These are phyloP conservation scores for Suillus luteus DNA, from an alignment of 768 basidiomycete species.

Conservation along the genomic window DNA sequence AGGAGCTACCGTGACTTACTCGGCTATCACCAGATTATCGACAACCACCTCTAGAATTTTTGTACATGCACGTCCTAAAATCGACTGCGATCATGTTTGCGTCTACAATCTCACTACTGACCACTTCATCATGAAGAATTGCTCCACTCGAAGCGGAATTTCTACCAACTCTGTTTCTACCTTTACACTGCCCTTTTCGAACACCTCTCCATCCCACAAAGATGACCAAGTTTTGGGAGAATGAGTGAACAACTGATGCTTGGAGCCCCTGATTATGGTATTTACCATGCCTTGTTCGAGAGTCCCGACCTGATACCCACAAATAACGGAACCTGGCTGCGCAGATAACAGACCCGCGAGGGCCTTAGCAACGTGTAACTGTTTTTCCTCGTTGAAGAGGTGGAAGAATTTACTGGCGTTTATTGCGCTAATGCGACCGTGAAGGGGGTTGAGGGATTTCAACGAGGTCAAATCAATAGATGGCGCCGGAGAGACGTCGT, in stretches of 20 bases:
- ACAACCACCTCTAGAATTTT: too few species aligned
- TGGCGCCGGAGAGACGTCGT: background rate
- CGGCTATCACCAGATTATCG: too few species aligned
- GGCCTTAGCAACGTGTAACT: background rate
- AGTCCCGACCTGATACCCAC: background rate
- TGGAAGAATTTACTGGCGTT: background rate
- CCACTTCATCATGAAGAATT: background rate
- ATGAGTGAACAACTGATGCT: constrained; percentile 14
- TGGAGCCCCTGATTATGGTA: too few species aligned
- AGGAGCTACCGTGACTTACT: too few species aligned
- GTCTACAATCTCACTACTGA: background rate
- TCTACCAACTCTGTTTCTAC: constrained; percentile 26
- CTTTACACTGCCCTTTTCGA: constrained; percentile 35
- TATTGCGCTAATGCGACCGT: background rate
- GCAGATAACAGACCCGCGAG: background rate
- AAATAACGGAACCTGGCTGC: background rate
- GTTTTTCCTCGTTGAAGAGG: background rate
- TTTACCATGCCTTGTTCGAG: constrained; percentile 8
- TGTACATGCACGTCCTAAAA: background rate
- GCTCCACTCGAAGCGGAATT: background rate
- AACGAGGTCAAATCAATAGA: background rate
- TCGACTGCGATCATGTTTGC: background rate
- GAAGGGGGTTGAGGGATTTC: background rate
- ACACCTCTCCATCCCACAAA: constrained; percentile 25
- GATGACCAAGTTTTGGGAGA: constrained; percentile 20